Evolutionary conservation across 768 basidiomycete genomes (phyloP).

Genomic region (Suillus sp.): DNA sequence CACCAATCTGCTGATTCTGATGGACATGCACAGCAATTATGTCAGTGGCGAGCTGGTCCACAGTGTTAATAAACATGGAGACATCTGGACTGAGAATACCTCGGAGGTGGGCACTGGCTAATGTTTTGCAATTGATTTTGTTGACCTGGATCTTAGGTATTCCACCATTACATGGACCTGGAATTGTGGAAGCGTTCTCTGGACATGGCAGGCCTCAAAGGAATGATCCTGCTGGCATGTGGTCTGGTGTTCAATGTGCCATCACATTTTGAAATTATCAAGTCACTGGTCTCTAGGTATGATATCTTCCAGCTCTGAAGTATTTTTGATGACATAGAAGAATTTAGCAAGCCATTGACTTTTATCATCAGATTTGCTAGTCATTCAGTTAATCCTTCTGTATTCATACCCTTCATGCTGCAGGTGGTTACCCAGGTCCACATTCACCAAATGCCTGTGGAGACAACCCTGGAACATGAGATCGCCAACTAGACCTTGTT

Average conservation of each 20-base stretch:
- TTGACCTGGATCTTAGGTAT: too few species aligned
- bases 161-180: too few species aligned
- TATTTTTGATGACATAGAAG: background rate
- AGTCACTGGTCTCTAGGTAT: background rate
- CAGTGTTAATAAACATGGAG: background rate
- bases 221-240: background rate
- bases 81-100: background rate
- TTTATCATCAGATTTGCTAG: background rate
- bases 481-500: background rate
- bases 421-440: background rate
- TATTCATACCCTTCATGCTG: conserved; percentile 1
- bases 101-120: background rate
- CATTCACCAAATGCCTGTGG: background rate
- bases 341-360: background rate
- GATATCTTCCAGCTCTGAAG: too few species aligned
- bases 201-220: too few species aligned
- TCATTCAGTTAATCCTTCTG: background rate
- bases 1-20: too few species aligned
- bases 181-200: too few species aligned
- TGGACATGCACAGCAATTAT: too few species aligned
- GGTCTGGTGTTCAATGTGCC: background rate
- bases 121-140: too few species aligned
- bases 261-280: background rate
- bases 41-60: too few species aligned
- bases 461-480: background rate